Base-by-base conservation (phyloP, 1,284 basidiomycete species). In the Melampsora larici-populina region DNA sequence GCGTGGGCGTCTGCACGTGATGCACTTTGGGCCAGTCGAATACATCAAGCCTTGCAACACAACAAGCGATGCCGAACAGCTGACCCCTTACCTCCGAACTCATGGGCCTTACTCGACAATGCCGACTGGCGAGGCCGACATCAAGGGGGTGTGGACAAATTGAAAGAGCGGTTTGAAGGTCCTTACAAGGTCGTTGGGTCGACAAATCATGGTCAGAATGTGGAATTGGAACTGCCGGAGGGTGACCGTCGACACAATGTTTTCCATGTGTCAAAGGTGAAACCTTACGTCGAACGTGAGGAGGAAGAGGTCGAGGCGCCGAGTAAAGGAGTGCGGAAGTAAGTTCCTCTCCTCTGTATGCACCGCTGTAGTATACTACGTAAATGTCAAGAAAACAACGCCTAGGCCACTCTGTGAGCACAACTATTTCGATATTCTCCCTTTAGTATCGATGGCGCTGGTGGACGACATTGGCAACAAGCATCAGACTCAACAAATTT, bases 1-100 rank as follows among this genome's bases (percentile, higher is more conserved):
- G 0, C 82, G 79, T 3, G 84, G 46, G 58, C 66, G 4, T 4
- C 36, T 9, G 36, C 36, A 4, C 9, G 36, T 36, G 36, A 36
- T 36, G 36, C 36, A 2, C 36, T 36, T 9, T 36, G 36, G 36
- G 9, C 36, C 36, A 36, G 36, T 9, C 3, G 36, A 9, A 9
- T 36, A 36, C 36, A 36, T 3, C 36, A 36, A 36, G 36, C 36
- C 9, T 36, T 36, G 4, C 4, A 3, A 4, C 4, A 9, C 3
- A n/a, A n/a, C n/a, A n/a, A n/a, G n/a, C n/a, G n/a, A n/a, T n/a
- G n/a, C n/a, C n/a, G n/a, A n/a, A n/a, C 36, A 36, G 9, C 9
- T 9, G 9, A 36, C 1, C 67, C 40, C 17, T 40, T 48, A 9
- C 43, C 5, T 11, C 9, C 13, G 15, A 29, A 40, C 31, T 36